Evolutionary conservation across 1,139 yeast genomes (phyloP), one percentile per base, ranked within the genome.

Genomic region (Hemisphaericaspora lyxosophila): DNA sequence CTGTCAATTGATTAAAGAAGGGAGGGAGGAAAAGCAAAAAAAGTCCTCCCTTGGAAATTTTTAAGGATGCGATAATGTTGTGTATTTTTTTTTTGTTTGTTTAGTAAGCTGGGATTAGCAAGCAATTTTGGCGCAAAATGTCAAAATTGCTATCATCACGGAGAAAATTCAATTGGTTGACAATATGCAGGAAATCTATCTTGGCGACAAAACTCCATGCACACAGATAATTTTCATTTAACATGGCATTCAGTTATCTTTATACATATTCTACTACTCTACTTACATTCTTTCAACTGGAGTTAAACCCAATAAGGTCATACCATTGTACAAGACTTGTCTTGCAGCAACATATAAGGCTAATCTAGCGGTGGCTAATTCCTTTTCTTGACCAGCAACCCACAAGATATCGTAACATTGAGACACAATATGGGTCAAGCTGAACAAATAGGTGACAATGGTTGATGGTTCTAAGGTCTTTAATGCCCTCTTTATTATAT

Each of bases 231-330:
- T n/a, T n/a, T n/a, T n/a, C n/a, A n/a, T n/a, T n/a, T n/a, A n/a
- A n/a, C n/a, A n/a, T n/a, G n/a, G n/a, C n/a, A n/a, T n/a, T n/a
- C n/a, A n/a, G n/a, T n/a, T n/a, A n/a, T n/a, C n/a, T 19, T 25
- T 19, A 31, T 31, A 23, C 26, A 17, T 11, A 8, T 8, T 12
- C 13, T 7, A 17, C 28, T 31, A 33, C 14, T 20, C 17, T 17
- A 16, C 32, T 27, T 74, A 92, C 98, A 92, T 92, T 80, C 99
- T 85, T 57, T 92, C 96, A 49, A 94, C 98, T 19, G 99, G 98
- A 39, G 97, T 90, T 60, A 94, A 76, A 43, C 97, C 96, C 57
- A 94, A 73, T 59, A 94, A 72, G 34, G 72, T 73, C 94, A 94
- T 85, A 74, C 97, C 99, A 59, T 90, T 90, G 69, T 75, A 73